Conservation (phyloP, 495 filamentous ascomycete species). For the Tuber calosporum region DNA sequence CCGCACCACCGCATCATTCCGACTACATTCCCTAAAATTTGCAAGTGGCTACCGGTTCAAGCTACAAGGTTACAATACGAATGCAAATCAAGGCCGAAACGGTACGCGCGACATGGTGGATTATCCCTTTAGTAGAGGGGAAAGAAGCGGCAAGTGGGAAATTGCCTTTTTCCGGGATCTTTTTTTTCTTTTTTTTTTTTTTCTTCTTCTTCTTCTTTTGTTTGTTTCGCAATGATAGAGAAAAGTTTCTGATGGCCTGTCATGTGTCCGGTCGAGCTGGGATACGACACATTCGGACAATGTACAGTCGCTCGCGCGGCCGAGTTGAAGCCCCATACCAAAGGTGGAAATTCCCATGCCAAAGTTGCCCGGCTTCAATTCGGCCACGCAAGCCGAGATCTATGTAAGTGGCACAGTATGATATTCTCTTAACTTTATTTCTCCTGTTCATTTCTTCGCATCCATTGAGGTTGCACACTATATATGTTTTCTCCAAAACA, state of each 20-base stretch:
- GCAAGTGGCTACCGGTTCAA: background rate
- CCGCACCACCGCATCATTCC: constrained; percentile 28
- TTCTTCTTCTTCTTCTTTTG: background rate
- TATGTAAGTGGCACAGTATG: background rate
- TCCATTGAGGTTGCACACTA: background rate
- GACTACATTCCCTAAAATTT: background rate
- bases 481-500: background rate
- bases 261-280: background rate
- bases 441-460: background rate
- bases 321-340: too few relatives aligned
- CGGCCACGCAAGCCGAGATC: background rate
- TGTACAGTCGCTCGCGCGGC: too few relatives aligned
- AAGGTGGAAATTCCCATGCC: too few relatives aligned
- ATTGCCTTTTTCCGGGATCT: background rate
- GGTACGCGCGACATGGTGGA: background rate
- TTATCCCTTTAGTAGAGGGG: background rate
- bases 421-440: background rate
- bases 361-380: too few relatives aligned
- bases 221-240: background rate
- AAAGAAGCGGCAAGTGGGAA: background rate
- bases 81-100: background rate
- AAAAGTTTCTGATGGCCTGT: background rate
- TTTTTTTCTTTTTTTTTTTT: background rate
- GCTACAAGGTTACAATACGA: background rate
- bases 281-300: background rate